Evolutionary conservation across 2,329 filamentous ascomycete species (phyloP).

Genomic region (Sclerotinia borealis): DNA sequence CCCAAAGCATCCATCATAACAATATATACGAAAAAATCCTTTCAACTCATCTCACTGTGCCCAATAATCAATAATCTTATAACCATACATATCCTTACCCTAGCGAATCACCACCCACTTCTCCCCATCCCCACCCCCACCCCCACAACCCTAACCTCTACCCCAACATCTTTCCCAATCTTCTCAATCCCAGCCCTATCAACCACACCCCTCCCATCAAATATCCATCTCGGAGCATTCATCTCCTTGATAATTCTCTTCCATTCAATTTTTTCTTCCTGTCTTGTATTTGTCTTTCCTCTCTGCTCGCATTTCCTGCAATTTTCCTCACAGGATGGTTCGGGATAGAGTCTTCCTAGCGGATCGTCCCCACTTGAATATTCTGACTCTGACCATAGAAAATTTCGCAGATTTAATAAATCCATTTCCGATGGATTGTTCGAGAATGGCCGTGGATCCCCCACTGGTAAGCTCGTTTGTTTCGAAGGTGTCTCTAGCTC

Average conservation of each 20-base stretch:
- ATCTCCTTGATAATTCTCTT: constrained; percentile 39
- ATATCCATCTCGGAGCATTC: constrained; percentile 43
- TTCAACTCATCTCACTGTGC: not conserved
- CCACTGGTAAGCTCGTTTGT: not conserved
- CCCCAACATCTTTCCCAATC: constrained; percentile 20
- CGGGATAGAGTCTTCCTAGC: constrained; percentile 16
- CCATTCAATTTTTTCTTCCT: constrained; percentile 37
- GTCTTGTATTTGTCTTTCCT: not conserved
- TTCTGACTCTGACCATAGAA: not conserved
- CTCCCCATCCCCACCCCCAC: constrained; percentile 13
- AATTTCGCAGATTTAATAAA: not conserved
- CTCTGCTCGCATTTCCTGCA: constrained; percentile 32
- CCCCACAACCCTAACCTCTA: constrained; percentile 21
- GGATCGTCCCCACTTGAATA: not conserved
- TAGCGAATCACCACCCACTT: too few species aligned
- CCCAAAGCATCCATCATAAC: not conserved
- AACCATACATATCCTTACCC: not conserved
- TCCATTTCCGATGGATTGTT: not conserved
- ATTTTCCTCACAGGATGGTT: constrained; percentile 27
- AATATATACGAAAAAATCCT: not conserved
- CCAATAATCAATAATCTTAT: not conserved
- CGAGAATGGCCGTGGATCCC: constrained; percentile 25
- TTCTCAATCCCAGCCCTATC: constrained; percentile 26
- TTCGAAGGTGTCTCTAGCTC: constrained; percentile 38
- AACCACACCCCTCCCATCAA: constrained; percentile 39